phyloP scores from a whole-genome alignment of 768 basidiomycete species.

The Phlebiopsis gigantea region DNA sequence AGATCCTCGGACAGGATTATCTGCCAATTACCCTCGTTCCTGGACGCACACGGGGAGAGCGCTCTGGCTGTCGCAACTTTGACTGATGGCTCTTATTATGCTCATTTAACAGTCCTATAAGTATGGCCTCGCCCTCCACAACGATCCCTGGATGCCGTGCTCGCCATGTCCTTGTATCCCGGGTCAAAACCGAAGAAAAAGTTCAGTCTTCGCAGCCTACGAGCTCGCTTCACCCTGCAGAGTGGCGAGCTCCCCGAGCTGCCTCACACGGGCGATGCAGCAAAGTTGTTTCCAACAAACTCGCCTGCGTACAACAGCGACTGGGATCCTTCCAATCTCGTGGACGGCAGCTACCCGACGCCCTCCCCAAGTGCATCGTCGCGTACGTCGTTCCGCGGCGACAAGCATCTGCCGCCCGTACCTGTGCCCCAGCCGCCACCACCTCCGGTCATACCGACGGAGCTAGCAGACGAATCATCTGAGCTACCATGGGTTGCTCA shows the following conservation, averaged over 20 bases:
- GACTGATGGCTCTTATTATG: not conserved
- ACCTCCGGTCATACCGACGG: not conserved
- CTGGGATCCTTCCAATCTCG: not conserved
- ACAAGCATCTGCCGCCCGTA: not conserved
- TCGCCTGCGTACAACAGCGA: not conserved
- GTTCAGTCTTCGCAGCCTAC: constrained; percentile 8
- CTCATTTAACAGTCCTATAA: not conserved
- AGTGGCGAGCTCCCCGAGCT: not conserved
- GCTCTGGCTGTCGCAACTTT: not conserved
- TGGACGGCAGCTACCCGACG: not conserved
- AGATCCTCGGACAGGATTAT: not conserved
- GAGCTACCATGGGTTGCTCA: not conserved
- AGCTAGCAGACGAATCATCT: not conserved
- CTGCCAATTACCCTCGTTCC: too few species aligned
- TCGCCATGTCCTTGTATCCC: not conserved
- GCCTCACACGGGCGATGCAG: not conserved
- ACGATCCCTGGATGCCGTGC: not conserved
- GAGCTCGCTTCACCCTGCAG: not conserved
- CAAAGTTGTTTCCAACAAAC: not conserved
- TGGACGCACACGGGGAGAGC: not conserved
- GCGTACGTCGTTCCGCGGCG: not conserved
- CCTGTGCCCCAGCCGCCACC: not conserved
- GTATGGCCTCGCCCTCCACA: not conserved
- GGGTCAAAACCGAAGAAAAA: constrained; percentile 5
- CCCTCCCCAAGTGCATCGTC: constrained; percentile 3